Conservation (phyloP, 208 protist species). For the Herpetomonas tarakana region DNA sequence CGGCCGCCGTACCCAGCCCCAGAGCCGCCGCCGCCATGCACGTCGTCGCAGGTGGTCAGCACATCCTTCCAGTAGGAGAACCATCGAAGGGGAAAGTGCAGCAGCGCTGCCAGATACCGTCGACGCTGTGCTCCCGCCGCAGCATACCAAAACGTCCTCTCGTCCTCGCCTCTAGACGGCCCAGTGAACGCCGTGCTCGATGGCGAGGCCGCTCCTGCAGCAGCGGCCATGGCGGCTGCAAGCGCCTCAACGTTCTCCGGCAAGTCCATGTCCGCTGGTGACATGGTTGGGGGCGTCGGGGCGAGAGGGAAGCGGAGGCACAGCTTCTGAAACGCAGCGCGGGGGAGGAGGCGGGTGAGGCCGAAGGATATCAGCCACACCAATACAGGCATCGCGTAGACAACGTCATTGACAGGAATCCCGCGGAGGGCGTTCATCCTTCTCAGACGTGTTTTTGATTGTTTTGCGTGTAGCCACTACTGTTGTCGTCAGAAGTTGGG, state of each 20-base stretch:
- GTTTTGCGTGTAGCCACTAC: too few species aligned
- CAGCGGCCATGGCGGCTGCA: neutral
- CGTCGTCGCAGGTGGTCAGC: too few species aligned
- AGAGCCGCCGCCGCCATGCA: too few species aligned
- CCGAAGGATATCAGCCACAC: neutral
- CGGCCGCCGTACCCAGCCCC: neutral
- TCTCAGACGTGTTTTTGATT: too few species aligned
- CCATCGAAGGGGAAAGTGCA: neutral
- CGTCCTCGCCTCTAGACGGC: too few species aligned
- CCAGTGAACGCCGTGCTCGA: too few species aligned
- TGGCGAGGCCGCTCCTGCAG: neutral
- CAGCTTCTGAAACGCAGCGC: neutral
- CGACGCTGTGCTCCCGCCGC: neutral
- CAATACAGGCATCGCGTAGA: neutral
- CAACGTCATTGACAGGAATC: neutral
- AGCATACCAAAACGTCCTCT: neutral
- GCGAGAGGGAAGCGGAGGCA: neutral
- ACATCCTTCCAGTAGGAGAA: too few species aligned
- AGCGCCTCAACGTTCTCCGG: neutral
- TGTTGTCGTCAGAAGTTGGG: too few species aligned
- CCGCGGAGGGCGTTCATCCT: neutral
- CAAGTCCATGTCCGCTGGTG: neutral
- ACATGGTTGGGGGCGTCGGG: neutral
- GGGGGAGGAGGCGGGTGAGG: conserved; percentile 1
- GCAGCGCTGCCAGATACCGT: neutral